Percentiles rank a stretch among this genome's conserved stretches.
Conservation (phyloP, 1,139 yeast genomes). For the Eremothecium cymbalariae region DNA sequence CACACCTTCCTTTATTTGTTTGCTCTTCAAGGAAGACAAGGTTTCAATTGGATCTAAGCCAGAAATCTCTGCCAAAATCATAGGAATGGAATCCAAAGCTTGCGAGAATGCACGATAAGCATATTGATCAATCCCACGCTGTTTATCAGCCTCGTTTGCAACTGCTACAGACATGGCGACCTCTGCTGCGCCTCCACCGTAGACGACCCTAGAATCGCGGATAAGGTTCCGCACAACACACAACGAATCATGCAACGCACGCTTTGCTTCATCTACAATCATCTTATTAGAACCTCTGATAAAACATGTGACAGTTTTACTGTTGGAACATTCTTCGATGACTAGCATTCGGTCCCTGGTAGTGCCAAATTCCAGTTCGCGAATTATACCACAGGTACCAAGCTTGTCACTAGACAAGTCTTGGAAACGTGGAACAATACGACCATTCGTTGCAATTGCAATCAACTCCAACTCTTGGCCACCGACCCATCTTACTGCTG, state of each 20-base stretch:
- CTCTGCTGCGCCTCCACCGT: slow-evolving; percentile 99
- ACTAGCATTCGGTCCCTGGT: slow-evolving; percentile 94
- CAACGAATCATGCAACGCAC: slow-evolving; percentile 93
- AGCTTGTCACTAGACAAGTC: slow-evolving; percentile 75
- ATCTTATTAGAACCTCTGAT: slow-evolving; percentile 93
- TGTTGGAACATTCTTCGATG: slow-evolving; percentile 80
- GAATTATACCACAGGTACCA: slow-evolving; percentile 78
- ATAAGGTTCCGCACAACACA: slow-evolving; percentile 96
- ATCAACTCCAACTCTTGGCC: slow-evolving; percentile 93
- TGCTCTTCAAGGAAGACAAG: slow-evolving; percentile 71
- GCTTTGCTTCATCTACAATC: slow-evolving; percentile 94
- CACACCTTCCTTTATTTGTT: slow-evolving; percentile 66
- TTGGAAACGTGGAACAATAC: slow-evolving; percentile 95
- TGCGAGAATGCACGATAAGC: slow-evolving; percentile 92
- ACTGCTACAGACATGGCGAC: slow-evolving; percentile 88
- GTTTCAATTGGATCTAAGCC: slow-evolving; percentile 93
- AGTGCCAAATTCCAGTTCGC: slow-evolving; percentile 91
- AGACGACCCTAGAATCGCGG: slow-evolving; percentile 85
- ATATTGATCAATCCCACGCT: slow-evolving; percentile 92
- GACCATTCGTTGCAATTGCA: slow-evolving; percentile 95
- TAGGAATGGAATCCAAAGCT: slow-evolving; percentile 87
- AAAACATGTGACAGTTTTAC: slow-evolving; percentile 88
- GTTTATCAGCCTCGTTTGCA: slow-evolving; percentile 83
- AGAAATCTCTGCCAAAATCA: slow-evolving; percentile 93
- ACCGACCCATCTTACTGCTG: slow-evolving; percentile 99